Conservation (phyloP, 2,329 filamentous ascomycete species). For the Fusarium stilboides region DNA sequence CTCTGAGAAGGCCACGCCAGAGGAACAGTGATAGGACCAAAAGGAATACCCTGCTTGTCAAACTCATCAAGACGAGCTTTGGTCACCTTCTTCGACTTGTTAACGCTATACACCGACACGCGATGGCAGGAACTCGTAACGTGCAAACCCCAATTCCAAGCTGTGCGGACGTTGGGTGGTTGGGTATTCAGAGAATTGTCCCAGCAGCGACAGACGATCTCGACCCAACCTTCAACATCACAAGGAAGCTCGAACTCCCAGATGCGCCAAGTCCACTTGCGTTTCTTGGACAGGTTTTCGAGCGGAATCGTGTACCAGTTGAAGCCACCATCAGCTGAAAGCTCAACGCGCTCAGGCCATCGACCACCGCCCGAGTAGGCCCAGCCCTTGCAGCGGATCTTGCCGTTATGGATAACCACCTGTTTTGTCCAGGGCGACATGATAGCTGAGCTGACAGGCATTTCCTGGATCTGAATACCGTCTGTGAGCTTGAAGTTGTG, state of each 20-base stretch:
- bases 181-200: constrained; percentile 75
- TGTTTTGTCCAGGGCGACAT: constrained; percentile 75
- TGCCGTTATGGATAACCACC: constrained; percentile 72
- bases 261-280: constrained; percentile 74
- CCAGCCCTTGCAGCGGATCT: constrained; percentile 71
- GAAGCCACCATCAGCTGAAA: constrained; percentile 74
- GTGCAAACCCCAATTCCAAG: constrained; percentile 78
- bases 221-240: constrained; percentile 73
- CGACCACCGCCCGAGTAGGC: constrained; percentile 71
- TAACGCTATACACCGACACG: constrained; percentile 75
- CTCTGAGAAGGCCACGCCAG: constrained; percentile 64
- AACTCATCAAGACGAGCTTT: constrained; percentile 66
- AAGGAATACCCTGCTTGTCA: constrained; percentile 62
- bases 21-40: constrained; percentile 69
- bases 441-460: constrained; percentile 78
- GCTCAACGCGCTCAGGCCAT: constrained; percentile 75
- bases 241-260: constrained; percentile 76
- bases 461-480: constrained; percentile 79
- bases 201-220: constrained; percentile 72
- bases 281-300: constrained; percentile 73
- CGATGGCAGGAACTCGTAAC: constrained; percentile 75
- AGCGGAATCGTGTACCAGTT: constrained; percentile 75
- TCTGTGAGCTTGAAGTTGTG: constrained; percentile 73
- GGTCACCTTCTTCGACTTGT: constrained; percentile 65
- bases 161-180: constrained; percentile 66